These are phyloP conservation scores for Geotrichum australiense DNA, from an alignment of 1,139 yeast genomes.

Conservation along the genomic window DNA sequence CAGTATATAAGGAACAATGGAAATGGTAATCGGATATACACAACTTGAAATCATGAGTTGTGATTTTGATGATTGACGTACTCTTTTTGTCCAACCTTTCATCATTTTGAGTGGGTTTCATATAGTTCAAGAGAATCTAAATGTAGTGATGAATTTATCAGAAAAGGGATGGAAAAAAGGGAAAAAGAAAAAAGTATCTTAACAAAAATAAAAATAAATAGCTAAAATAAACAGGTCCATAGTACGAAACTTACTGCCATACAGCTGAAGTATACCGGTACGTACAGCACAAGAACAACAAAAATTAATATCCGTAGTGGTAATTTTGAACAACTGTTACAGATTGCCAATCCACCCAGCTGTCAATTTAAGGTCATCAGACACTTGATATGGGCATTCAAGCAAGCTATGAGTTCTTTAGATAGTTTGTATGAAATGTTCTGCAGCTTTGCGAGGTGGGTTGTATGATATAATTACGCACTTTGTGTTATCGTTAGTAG, in stretches of 20 bases:
- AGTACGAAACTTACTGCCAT: neutral
- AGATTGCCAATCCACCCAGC: too few relatives aligned
- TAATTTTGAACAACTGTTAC: too few relatives aligned
- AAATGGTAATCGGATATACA: neutral
- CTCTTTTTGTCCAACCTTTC: slow-evolving; percentile 39
- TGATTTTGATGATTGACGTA: slow-evolving; percentile 9
- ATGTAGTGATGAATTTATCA: neutral
- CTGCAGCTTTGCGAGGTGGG: too few relatives aligned
- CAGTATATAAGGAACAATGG: neutral
- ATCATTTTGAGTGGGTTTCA: slow-evolving; percentile 25
- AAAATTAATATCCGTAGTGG: too few relatives aligned
- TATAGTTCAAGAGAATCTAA: neutral
- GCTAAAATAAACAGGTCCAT: neutral
- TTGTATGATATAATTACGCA: too few relatives aligned
- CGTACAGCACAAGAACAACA: too few relatives aligned
- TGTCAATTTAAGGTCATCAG: too few relatives aligned
- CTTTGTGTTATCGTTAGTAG: too few relatives aligned
- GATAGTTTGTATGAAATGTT: too few relatives aligned
- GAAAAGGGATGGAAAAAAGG: slow-evolving; percentile 3
- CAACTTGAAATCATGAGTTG: neutral
- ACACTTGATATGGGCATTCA: too few relatives aligned
- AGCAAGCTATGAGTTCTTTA: too few relatives aligned
- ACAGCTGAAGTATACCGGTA: neutral
- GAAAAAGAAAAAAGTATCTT: neutral
- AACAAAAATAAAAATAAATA: neutral